Evolutionary conservation across 2,329 filamentous ascomycete species (phyloP).

Genomic region (Knufia petricola): DNA sequence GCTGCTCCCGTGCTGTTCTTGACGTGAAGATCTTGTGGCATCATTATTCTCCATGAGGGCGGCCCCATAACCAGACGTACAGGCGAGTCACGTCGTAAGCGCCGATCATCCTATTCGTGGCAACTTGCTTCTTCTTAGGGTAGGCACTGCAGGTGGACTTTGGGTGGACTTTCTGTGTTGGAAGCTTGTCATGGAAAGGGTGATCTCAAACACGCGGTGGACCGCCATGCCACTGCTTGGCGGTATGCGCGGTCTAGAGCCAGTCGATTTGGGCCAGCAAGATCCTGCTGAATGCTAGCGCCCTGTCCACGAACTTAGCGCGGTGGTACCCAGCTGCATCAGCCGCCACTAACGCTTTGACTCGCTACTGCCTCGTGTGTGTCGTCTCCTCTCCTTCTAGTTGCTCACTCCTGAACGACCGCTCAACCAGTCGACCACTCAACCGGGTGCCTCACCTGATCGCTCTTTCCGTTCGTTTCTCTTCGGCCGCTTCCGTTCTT

Average conservation of each 20-base stretch:
- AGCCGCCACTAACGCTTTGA: background rate
- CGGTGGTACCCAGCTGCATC: background rate
- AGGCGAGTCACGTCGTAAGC: background rate
- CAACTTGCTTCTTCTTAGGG: no score
- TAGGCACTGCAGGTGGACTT: background rate
- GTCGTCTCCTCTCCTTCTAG: background rate
- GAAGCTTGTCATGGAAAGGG: background rate
- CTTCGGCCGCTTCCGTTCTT: background rate
- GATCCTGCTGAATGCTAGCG: background rate
- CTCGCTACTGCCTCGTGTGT: background rate
- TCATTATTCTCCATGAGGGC: background rate
- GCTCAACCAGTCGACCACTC: background rate
- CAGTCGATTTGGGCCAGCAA: background rate
- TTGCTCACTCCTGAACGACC: slow-evolving; percentile 3
- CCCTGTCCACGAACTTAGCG: background rate
- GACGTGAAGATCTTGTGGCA: background rate
- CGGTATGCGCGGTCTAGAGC: background rate
- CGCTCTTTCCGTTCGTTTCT: slow-evolving; percentile 6
- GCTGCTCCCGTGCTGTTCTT: background rate
- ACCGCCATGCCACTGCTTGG: background rate
- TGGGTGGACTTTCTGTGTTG: no score
- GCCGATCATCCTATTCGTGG: background rate
- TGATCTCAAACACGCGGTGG: slow-evolving; percentile 7
- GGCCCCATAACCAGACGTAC: background rate
- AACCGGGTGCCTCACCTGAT: slow-evolving; percentile 1